Conservation (phyloP, 73 alveolate species). For the Urostyla sp. region DNA sequence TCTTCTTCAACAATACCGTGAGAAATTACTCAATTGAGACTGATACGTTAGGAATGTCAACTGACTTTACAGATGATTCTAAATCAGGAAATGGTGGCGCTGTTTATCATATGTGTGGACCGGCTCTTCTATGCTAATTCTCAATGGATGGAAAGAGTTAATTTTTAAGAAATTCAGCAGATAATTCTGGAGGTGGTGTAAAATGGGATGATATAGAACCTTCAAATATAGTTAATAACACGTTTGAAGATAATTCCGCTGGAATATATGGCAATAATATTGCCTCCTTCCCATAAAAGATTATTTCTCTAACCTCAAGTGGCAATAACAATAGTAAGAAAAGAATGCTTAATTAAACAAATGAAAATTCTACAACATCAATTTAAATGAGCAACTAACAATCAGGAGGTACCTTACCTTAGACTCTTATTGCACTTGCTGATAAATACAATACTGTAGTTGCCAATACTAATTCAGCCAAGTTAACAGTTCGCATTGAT, state of each 20-base stretch:
- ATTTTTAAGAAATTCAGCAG: constrained; percentile 2
- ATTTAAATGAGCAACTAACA: no score
- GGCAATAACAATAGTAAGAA: neutral
- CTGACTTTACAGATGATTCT: neutral
- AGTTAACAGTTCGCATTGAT: constrained; percentile 9
- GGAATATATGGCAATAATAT: constrained; percentile 36
- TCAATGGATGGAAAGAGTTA: neutral
- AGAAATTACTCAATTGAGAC: neutral
- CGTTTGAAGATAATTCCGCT: constrained; percentile 2
- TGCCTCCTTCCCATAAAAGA: constrained; percentile 40
- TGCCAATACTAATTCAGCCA: constrained; percentile 11
- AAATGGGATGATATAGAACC: constrained; percentile 48
- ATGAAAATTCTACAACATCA: neutral
- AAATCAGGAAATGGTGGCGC: constrained; percentile 24
- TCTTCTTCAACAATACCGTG: neutral
- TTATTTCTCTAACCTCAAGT: constrained; percentile 5
- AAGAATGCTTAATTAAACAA: neutral
- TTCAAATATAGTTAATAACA: neutral
- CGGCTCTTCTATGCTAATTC: neutral
- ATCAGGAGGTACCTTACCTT: constrained; percentile 45
- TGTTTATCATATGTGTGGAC: neutral
- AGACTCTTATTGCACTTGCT: constrained; percentile 16
- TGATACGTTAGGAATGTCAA: neutral
- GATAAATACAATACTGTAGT: constrained; percentile 54
- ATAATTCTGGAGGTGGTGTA: constrained; percentile 50